Conservation (phyloP, 1,139 yeast genomes). For the Diutina neorugosa region DNA sequence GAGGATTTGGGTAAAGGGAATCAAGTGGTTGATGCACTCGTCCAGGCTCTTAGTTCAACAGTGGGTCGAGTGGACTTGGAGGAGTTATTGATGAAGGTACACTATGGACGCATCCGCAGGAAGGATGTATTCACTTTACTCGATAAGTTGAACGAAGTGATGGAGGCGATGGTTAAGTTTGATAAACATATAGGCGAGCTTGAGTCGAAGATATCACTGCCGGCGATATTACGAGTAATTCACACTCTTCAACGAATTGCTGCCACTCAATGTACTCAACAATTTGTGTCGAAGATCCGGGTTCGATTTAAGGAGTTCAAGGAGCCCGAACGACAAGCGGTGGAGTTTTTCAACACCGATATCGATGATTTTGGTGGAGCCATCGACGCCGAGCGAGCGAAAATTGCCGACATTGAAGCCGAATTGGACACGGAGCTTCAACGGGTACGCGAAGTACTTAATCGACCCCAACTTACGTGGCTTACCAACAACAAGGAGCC, state of each 20-base stretch:
- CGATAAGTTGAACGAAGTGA: conserved; percentile 32
- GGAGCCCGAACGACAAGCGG: conserved; percentile 19
- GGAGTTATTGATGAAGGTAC: conserved; percentile 50
- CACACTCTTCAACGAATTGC: conserved; percentile 10
- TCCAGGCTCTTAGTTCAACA: conserved; percentile 24
- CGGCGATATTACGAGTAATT: conserved; percentile 15
- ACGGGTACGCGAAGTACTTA: conserved; percentile 30
- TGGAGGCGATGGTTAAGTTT: conserved; percentile 16
- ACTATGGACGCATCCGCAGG: conserved; percentile 53
- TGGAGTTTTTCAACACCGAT: conserved; percentile 40
- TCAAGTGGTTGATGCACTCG: conserved; percentile 42
- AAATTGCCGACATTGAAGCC: conserved; percentile 31
- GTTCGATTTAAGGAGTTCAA: conserved; percentile 10
- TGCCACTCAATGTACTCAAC: conserved; percentile 10
- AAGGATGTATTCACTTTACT: conserved; percentile 56
- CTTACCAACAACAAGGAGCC: conserved; percentile 50
- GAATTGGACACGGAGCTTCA: conserved; percentile 40
- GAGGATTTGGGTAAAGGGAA: conserved; percentile 37
- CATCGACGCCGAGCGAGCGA: conserved; percentile 25
- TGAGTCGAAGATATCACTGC: conserved; percentile 8
- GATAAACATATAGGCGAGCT: conserved; percentile 7
- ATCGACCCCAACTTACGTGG: conserved; percentile 47
- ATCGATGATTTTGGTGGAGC: conserved; percentile 24
- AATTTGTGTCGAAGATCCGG: conserved; percentile 42
- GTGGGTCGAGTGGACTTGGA: conserved; percentile 46